Conservation (phyloP, 2,329 filamentous ascomycete genomes). For the Drechslera avenae region DNA sequence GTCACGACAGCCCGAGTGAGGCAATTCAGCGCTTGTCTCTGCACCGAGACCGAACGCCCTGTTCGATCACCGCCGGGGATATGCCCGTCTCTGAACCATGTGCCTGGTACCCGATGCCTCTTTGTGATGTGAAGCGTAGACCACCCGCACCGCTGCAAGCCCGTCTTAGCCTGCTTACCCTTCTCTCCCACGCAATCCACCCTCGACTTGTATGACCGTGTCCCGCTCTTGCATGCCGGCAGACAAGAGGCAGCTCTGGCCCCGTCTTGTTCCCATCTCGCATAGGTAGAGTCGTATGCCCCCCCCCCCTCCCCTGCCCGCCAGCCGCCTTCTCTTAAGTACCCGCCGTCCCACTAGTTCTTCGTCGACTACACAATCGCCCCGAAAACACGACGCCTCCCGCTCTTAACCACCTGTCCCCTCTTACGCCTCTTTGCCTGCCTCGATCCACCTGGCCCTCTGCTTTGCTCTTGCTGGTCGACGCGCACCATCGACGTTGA, state of each 20-base stretch:
- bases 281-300: slow-evolving; percentile 27
- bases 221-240: slow-evolving; percentile 31
- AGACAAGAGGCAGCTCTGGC: slow-evolving; percentile 24
- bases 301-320: slow-evolving; percentile 36
- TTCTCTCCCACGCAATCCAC: slow-evolving; percentile 32
- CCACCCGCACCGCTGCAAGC: slow-evolving; percentile 23
- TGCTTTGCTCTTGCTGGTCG: slow-evolving; percentile 22
- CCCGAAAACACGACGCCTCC: background rate
- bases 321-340: slow-evolving; percentile 36
- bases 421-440: background rate
- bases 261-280: slow-evolving; percentile 35
- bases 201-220: slow-evolving; percentile 31
- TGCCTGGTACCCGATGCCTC: slow-evolving; percentile 22
- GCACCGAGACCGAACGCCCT: slow-evolving; percentile 16
- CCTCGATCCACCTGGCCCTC: background rate
- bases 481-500: slow-evolving; percentile 6
- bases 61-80: slow-evolving; percentile 27
- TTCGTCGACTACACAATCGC: slow-evolving; percentile 6
- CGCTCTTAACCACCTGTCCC: background rate
- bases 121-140: background rate
- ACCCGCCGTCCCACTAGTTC: slow-evolving; percentile 14
- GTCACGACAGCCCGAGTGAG: slow-evolving; percentile 10
- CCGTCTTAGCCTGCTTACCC: slow-evolving; percentile 18
- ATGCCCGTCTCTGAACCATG: slow-evolving; percentile 26
- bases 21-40: slow-evolving; percentile 12